Evolutionary conservation across 1,139 yeast genomes (phyloP).

Genomic region (Hansenula lynferdii): DNA sequence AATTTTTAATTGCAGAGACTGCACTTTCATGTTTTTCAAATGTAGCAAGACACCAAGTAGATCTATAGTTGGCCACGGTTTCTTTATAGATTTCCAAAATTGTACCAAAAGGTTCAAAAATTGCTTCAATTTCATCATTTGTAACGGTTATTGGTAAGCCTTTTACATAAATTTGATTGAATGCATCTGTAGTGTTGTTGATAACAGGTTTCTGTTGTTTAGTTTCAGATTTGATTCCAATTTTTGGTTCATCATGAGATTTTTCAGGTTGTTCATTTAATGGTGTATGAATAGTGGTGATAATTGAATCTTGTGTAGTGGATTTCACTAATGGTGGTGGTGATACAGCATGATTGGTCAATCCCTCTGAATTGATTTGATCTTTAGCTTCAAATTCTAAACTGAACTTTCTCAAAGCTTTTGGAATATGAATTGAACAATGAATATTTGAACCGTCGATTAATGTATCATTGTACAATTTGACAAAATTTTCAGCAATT

Average conservation of each 20-base stretch:
- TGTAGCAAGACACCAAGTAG: conserved; percentile 43
- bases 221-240: no score
- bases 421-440: conserved; percentile 41
- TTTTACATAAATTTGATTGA: conserved; percentile 36
- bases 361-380: neutral
- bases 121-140: conserved; percentile 29
- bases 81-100: conserved; percentile 36
- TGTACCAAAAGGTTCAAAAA: conserved; percentile 36
- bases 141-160: conserved; percentile 36
- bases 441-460: conserved; percentile 28
- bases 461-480: conserved; percentile 26
- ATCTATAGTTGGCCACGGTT: conserved; percentile 30
- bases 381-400: neutral
- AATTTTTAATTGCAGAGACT: conserved; percentile 22
- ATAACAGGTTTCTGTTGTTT: conserved; percentile 1
- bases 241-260: no score
- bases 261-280: no score
- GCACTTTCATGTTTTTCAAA: conserved; percentile 30
- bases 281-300: conserved; percentile 2
- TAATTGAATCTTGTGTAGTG: neutral
- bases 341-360: neutral
- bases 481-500: conserved; percentile 36
- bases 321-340: neutral
- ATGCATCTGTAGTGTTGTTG: conserved; percentile 26
- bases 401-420: conserved; percentile 27